Percentiles rank a stretch among this genome's conserved stretches.
phyloP scores from a whole-genome alignment of 2,329 filamentous ascomycete species.

The Madurella fahalii region DNA sequence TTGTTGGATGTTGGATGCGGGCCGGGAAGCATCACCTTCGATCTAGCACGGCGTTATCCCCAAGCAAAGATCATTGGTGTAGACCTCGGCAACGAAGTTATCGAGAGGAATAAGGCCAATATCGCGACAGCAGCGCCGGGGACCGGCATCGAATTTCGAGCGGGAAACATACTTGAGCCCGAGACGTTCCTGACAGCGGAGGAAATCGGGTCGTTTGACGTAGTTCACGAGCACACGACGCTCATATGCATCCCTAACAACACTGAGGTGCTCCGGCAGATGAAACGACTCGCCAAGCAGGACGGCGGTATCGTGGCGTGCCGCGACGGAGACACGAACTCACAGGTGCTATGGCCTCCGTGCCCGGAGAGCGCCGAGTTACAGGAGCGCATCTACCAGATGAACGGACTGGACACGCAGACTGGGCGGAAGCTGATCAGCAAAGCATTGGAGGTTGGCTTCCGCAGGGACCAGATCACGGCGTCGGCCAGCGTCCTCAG shows the following conservation, averaged over 20 bases:
- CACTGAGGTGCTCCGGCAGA: slow-evolving; percentile 6
- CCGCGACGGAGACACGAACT: slow-evolving; percentile 10
- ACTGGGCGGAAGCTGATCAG: slow-evolving; percentile 9
- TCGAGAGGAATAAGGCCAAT: slow-evolving; percentile 7
- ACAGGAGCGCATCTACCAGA: slow-evolving; percentile 11
- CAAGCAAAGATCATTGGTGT: slow-evolving; percentile 10
- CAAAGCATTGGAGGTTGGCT: slow-evolving; percentile 12
- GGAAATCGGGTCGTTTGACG: slow-evolving; percentile 6
- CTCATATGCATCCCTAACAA: slow-evolving; percentile 13
- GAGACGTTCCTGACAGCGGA: slow-evolving; percentile 1
- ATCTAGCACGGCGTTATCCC: slow-evolving; percentile 8
- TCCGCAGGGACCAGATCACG: slow-evolving; percentile 7
- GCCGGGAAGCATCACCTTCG: slow-evolving; percentile 11
- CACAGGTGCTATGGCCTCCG: slow-evolving; percentile 10
- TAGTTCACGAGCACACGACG: slow-evolving; percentile 11
- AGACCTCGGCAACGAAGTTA: slow-evolving; percentile 3
- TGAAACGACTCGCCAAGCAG: slow-evolving; percentile 9
- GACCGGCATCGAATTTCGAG: slow-evolving; percentile 7
- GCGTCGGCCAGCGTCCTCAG: slow-evolving; percentile 10
- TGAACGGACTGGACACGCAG: slow-evolving; percentile 15
- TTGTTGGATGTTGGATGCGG: slow-evolving; percentile 11
- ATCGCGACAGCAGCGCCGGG: slow-evolving; percentile 2
- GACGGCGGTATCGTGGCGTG: slow-evolving; percentile 12
- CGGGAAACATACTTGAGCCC: slow-evolving; percentile 8
- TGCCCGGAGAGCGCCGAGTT: slow-evolving; percentile 9